Percentiles rank a stretch among this genome's conserved stretches.
Conservation (phyloP, 192 early-diverging fungal species). For the Backusella australiensis region DNA sequence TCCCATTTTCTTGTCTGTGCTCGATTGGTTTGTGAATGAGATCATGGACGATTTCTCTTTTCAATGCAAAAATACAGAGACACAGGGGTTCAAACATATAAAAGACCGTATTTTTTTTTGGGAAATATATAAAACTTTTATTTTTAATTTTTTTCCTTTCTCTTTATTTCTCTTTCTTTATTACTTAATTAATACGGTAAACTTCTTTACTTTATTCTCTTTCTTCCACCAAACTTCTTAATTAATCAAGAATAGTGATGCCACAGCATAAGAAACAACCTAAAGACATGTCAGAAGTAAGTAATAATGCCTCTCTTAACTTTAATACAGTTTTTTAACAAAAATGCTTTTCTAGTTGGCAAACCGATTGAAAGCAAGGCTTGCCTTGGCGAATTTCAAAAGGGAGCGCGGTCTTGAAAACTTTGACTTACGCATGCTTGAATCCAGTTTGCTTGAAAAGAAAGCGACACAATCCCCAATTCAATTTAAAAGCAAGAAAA, state of each 20-base stretch:
- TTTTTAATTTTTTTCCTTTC: neutral
- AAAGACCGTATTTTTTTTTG: neutral
- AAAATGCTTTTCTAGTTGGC: conserved; percentile 8
- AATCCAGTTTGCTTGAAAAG: neutral
- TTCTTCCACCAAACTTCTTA: neutral
- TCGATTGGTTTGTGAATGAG: conserved; percentile 1
- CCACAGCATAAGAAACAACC: neutral
- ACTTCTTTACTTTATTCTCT: neutral
- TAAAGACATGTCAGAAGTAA: neutral
- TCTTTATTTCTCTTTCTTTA: neutral
- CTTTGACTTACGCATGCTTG: conserved; percentile 6
- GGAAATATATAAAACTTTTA: neutral
- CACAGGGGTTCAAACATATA: neutral
- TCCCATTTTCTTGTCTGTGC: neutral
- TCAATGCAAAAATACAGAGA: neutral
- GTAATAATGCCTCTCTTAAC: neutral
- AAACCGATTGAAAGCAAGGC: conserved; percentile 20
- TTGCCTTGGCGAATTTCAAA: conserved; percentile 31
- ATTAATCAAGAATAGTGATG: neutral
- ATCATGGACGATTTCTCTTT: conserved; percentile 2
- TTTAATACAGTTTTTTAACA: neutral
- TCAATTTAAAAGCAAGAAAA: neutral
- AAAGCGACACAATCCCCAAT: neutral
- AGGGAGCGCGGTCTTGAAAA: conserved; percentile 23
- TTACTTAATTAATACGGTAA: neutral